These are phyloP conservation scores for Trametes versicolor DNA, from an alignment of 1,284 basidiomycete genomes.

Conservation along the genomic window DNA sequence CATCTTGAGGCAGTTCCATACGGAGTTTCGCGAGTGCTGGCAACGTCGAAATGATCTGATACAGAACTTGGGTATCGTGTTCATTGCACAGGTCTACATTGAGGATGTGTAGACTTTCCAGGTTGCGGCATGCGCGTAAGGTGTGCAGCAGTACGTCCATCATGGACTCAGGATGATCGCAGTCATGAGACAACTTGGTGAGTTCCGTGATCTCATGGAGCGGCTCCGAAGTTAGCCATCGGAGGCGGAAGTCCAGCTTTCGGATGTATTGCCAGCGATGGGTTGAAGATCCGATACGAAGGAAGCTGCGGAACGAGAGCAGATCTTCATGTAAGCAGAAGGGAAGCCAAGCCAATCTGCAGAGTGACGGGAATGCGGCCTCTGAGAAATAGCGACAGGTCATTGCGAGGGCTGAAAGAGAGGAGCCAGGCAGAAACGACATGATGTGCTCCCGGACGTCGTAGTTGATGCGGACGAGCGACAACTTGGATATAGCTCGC, in stretches of 20 bases:
- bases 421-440: neutral
- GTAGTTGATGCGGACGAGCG: neutral
- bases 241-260: neutral
- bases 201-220: no score
- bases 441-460: conserved; percentile 4
- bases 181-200: neutral
- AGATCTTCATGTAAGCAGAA: neutral
- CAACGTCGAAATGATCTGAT: neutral
- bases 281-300: neutral
- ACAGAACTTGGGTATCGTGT: neutral
- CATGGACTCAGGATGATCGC: neutral
- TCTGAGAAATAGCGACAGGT: conserved; percentile 3
- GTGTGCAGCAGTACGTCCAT: neutral
- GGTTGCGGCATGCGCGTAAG: neutral
- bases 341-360: neutral
- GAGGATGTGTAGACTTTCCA: neutral
- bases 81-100: neutral
- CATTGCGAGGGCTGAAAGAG: neutral
- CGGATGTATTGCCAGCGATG: neutral
- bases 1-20: neutral
- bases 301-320: neutral
- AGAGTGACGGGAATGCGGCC: neutral
- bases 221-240: neutral
- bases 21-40: neutral
- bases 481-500: no score